Base-by-base conservation (phyloP, 2,329 filamentous ascomycete genomes). In the Cladosporium sp. region DNA sequence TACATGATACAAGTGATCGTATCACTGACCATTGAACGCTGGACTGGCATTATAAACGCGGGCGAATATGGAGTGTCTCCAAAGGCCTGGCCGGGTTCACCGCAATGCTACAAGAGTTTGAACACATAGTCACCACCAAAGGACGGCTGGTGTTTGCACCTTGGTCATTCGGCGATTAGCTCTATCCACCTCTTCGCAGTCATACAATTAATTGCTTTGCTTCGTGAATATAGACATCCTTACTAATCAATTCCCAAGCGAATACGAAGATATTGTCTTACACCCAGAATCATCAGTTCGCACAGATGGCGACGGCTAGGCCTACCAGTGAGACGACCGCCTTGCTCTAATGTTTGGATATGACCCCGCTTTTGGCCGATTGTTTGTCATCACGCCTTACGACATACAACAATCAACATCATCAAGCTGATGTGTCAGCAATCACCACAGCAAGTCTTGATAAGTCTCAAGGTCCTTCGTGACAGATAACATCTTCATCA, bases 391-490 rank as follows among this genome's bases (percentile, higher is more conserved):
- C 40, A 21, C 40, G 40, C 40, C 40, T 46, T 46, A 21, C n/a
- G 40, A 44, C 6, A 18, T 40, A 40, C 35, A 40, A 44, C 37
- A 21, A 46, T 21, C 40, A 46, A 46, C 52, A 55, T 31, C 52
- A 55, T 55, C 31, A 21, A 33, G 52, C 52, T 55, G 52, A 55
- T 55, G 29, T 55, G 52, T 55, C 28, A 55, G 52, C 52, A 33
- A 14, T n/a, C 18, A 33, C n/a, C 50, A n/a, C 18, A 23, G 40
- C 40, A 46, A 23, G n/a, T 14, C 29, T n/a, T 55, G 5, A 31
- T 33, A n/a, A 8, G 18, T 3, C 40, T 46, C 18, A 33, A 8
- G 3, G 6, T n/a, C 18, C 29, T 29, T 23, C 18, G 52, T 33
- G 8, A 18, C 11, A 12, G 3, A n/a, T 7, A 21, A n/a, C 5